phyloP scores from a whole-genome alignment of 495 filamentous ascomycete species.

The Hypoxylon fragiforme region DNA sequence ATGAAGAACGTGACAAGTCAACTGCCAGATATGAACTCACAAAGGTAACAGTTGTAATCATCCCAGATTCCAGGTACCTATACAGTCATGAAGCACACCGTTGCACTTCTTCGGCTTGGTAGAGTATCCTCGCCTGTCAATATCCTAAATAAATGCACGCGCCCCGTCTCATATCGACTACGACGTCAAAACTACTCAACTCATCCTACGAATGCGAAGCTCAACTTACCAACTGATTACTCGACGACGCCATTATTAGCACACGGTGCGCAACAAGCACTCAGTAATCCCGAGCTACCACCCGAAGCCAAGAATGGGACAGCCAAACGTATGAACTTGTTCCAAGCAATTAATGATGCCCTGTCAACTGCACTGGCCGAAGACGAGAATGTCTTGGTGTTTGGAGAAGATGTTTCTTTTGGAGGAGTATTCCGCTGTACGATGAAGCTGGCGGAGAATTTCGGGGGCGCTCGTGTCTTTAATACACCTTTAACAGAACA shows the following conservation, averaged over 20 bases:
- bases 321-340: conserved; percentile 85
- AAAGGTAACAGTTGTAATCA: conserved; percentile 8
- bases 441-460: conserved; percentile 83
- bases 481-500: conserved; percentile 95
- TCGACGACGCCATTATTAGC: conserved; percentile 77
- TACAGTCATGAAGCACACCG: conserved; percentile 17
- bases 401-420: conserved; percentile 96
- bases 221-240: conserved; percentile 91
- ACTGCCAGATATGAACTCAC: conserved; percentile 22
- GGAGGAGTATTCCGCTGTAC: conserved; percentile 96
- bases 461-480: conserved; percentile 88
- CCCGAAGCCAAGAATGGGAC: conserved; percentile 65
- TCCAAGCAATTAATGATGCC: conserved; percentile 90
- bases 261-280: conserved; percentile 71
- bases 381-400: conserved; percentile 85
- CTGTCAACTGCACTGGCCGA: conserved; percentile 77
- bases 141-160: conserved; percentile 4
- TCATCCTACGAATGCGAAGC: conserved; percentile 55
- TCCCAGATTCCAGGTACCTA: background rate
- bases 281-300: conserved; percentile 67
- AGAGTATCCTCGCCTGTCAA: conserved; percentile 17
- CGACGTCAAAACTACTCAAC: conserved; percentile 46
- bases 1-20: background rate
- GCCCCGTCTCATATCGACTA: background rate
- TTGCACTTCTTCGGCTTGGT: conserved; percentile 22